phyloP scores from a whole-genome alignment of 2,329 filamentous ascomycete genomes.

The Plectosphaerella sp. region DNA sequence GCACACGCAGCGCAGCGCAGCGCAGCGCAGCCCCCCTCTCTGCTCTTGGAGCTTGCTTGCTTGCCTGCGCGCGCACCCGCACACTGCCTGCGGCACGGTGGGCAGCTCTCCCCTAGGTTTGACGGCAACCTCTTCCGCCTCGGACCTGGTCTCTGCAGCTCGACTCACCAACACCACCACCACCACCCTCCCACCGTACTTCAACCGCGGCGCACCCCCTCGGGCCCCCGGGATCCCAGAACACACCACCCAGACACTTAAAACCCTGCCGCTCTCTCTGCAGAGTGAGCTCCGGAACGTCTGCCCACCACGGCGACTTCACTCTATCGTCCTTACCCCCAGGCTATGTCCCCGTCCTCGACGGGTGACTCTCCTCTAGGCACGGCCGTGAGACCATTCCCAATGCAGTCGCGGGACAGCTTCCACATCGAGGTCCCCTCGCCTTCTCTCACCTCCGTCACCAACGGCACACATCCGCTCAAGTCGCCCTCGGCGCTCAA shows the following conservation, averaged over 20 bases:
- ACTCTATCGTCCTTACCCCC: slow-evolving; percentile 14
- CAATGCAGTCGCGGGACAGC: slow-evolving; percentile 39
- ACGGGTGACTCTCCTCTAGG: slow-evolving; percentile 46
- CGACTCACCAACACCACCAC: not conserved
- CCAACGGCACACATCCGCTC: slow-evolving; percentile 36
- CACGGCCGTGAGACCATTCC: slow-evolving; percentile 36
- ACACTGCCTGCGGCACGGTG: not conserved
- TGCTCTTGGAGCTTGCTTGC: too few relatives aligned
- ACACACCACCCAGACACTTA: not conserved
- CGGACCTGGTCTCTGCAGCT: not conserved
- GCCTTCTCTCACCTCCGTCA: slow-evolving; percentile 34
- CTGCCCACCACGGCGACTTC: slow-evolving; percentile 10
- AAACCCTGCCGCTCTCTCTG: slow-evolving; percentile 6
- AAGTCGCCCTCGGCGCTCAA: slow-evolving; percentile 50
- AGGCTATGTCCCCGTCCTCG: slow-evolving; percentile 48
- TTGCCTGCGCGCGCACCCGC: not conserved
- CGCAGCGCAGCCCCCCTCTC: too few relatives aligned
- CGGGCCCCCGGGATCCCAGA: not conserved
- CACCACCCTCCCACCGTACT: not conserved
- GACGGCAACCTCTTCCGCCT: not conserved
- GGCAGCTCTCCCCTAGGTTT: not conserved
- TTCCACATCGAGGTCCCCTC: slow-evolving; percentile 46
- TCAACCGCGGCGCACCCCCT: not conserved
- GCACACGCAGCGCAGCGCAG: too few relatives aligned
- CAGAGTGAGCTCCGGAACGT: slow-evolving; percentile 4